Base-by-base conservation (phyloP, 352 stramenopile genomes). In the Globisporangium spinosum region DNA sequence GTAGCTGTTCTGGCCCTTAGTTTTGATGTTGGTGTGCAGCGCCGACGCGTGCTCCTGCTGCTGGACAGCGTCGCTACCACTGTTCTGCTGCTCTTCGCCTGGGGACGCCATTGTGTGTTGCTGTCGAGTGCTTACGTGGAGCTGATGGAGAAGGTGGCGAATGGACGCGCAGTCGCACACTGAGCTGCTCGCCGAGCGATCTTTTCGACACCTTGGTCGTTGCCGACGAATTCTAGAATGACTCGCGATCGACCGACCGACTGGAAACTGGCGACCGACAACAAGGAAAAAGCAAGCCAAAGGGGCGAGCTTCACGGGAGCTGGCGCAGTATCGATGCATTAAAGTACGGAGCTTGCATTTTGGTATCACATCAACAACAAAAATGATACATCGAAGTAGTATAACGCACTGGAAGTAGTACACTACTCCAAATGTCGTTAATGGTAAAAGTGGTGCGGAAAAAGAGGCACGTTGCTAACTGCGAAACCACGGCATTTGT, bases 1-100 rank as follows among this genome's bases (percentile, higher is more conserved):
- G 73, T 95, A 95, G 72, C 82, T 91, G 76, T 95, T 95, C 54
- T 80, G 77, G 27, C 85, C 87, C 73, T 93, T 94, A 32, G 60
- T 82, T 69, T 87, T 87, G 72, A 95, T 95, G 70, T 95, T 95
- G 27, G 69, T 78, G 53, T 95, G 85, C 64, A 95, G 72, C 47
- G 85, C 87, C 58, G 87, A 95, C 53, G 51, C 59, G 38, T 58
- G 59, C 5, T 62, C 56, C 29, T 61, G 29, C 20, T 60, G 55
- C 4, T 59, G 51, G 49, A 15, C 22, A 15, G 12, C 35, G 35
- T 57, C 23, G 8, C n/a, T 27, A 12, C 51, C 27, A 12, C 23
- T 29, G 38, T n/a, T 43, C 43, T 60, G 23, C 25, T 57, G 54
- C 25, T 64, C 25, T 35, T 69, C 64, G 13, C 40, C 34, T 51